These are phyloP conservation scores for Coniella vitis DNA, from an alignment of 2,329 filamentous ascomycete genomes.

Conservation along the genomic window DNA sequence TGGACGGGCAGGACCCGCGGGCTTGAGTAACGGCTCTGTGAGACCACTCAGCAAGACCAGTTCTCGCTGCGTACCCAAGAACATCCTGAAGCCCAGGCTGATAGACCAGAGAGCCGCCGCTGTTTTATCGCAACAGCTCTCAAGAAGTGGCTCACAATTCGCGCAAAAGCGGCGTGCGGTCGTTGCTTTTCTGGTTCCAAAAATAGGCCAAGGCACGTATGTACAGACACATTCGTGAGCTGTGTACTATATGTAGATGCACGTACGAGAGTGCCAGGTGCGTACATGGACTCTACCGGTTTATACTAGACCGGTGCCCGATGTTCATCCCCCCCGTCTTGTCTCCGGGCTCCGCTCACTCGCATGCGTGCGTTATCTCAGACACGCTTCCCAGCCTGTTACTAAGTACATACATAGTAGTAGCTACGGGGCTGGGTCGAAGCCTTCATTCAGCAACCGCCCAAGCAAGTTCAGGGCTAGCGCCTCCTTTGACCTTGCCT, in stretches of 20 bases:
- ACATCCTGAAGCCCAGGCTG: too few relatives aligned
- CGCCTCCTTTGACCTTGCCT: constrained; percentile 2
- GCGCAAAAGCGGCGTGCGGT: not conserved
- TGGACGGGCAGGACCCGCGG: too few relatives aligned
- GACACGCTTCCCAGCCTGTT: constrained; percentile 8
- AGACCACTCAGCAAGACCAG: too few relatives aligned
- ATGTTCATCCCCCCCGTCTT: constrained; percentile 6
- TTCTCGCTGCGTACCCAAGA: too few relatives aligned
- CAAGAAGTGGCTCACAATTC: too few relatives aligned
- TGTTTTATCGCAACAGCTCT: too few relatives aligned
- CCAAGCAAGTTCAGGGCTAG: constrained; percentile 4
- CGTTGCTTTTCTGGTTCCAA: not conserved
- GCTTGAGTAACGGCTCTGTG: too few relatives aligned
- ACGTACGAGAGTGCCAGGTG: too few relatives aligned
- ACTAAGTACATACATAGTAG: too few relatives aligned
- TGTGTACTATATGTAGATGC: too few relatives aligned
- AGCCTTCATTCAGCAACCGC: not conserved
- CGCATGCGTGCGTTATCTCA: constrained; percentile 10
- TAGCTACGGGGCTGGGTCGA: constrained; percentile 4
- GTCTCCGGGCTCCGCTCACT: not conserved
- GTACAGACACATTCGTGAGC: too few relatives aligned
- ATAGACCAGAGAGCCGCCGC: too few relatives aligned
- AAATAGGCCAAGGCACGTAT: not conserved
- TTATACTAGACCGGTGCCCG: constrained; percentile 1
- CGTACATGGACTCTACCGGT: not conserved